phyloP scores from a whole-genome alignment of 345 rosid genomes.

The Citrus medica region DNA sequence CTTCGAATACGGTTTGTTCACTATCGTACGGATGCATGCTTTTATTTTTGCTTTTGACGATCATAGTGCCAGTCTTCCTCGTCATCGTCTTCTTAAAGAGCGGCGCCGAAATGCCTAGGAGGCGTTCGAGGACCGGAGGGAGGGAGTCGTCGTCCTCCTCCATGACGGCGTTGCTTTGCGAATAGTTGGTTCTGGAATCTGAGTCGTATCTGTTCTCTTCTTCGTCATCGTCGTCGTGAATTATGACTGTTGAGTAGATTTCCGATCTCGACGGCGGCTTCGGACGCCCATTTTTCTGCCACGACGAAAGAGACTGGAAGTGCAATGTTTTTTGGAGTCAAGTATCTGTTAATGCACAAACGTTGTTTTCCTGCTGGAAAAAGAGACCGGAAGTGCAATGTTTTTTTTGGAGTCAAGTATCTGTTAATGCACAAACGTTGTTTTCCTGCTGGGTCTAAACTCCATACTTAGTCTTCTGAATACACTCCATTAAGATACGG shows the following conservation, averaged over 20 bases:
- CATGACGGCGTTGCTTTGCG: slow-evolving; percentile 29
- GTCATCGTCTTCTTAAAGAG: slow-evolving; percentile 50
- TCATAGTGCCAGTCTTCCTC: slow-evolving; percentile 67
- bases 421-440: background rate
- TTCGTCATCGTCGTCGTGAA: slow-evolving; percentile 48
- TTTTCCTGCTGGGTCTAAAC: background rate
- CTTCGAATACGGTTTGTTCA: slow-evolving; percentile 2
- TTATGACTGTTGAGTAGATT: slow-evolving; percentile 46
- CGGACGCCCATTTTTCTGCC: slow-evolving; percentile 26
- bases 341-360: background rate
- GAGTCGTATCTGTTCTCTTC: slow-evolving; percentile 21
- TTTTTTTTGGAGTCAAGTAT: too few species aligned
- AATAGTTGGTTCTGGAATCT: slow-evolving; percentile 31
- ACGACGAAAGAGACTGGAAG: background rate
- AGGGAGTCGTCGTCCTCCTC: slow-evolving; percentile 77
- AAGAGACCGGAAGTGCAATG: background rate
- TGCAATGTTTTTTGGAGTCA: background rate
- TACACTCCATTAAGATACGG: background rate
- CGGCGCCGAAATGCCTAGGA: slow-evolving; percentile 85
- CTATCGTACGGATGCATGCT: slow-evolving; percentile 23
- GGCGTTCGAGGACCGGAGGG: slow-evolving; percentile 84
- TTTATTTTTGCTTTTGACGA: slow-evolving; percentile 47
- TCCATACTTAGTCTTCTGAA: too few species aligned
- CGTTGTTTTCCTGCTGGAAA: background rate
- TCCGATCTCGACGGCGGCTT: slow-evolving; percentile 11